phyloP scores from a whole-genome alignment of 2,329 filamentous ascomycete genomes.

The Talaromyces sp. region DNA sequence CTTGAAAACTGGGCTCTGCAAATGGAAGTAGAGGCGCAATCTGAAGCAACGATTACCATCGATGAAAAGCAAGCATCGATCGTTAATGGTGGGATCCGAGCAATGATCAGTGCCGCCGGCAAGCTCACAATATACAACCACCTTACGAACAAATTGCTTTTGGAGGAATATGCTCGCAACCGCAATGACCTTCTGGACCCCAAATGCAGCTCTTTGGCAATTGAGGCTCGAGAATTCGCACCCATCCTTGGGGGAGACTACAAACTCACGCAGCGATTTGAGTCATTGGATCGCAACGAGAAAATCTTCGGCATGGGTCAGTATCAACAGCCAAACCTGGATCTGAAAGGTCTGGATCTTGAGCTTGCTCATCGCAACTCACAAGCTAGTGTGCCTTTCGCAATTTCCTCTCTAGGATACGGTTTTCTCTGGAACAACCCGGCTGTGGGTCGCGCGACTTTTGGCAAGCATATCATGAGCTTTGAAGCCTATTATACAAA shows the following conservation, averaged over 20 bases:
- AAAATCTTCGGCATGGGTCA: conserved; percentile 67
- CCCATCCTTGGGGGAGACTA: conserved; percentile 51
- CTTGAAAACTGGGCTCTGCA: neutral
- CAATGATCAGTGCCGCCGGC: conserved; percentile 32
- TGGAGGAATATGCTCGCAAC: conserved; percentile 54
- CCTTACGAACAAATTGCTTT: conserved; percentile 38
- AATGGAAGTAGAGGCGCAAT: neutral
- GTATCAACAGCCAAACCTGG: conserved; percentile 62
- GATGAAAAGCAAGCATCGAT: neutral
- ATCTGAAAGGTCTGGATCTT: conserved; percentile 60
- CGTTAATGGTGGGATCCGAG: neutral
- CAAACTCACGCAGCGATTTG: conserved; percentile 57
- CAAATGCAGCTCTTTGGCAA: conserved; percentile 55
- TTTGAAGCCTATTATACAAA: conserved; percentile 60
- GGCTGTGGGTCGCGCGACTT: conserved; percentile 56
- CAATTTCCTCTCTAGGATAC: conserved; percentile 58
- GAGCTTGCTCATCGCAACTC: conserved; percentile 66
- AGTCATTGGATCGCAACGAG: conserved; percentile 53
- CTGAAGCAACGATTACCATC: neutral
- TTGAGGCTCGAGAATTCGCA: conserved; percentile 58
- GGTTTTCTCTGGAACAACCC: conserved; percentile 67
- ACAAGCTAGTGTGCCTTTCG: conserved; percentile 63
- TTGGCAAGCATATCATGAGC: conserved; percentile 59
- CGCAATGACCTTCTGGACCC: conserved; percentile 53
- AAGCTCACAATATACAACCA: conserved; percentile 50